phyloP scores from a whole-genome alignment of 441 rosid genomes.

The Sinapis alba region DNA sequence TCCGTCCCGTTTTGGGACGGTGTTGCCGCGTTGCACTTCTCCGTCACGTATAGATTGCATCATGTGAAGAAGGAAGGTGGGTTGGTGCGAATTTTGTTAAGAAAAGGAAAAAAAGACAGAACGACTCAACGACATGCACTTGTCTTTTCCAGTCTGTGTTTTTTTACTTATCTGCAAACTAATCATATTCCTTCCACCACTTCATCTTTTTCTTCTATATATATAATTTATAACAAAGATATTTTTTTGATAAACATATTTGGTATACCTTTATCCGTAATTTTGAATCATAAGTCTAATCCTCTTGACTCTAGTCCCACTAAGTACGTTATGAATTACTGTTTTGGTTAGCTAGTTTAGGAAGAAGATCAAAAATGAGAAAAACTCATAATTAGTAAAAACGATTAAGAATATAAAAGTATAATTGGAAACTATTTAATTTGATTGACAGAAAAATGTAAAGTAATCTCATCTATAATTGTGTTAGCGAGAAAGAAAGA shows the following conservation, averaged over 20 bases:
- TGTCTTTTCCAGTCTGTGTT: slow-evolving; percentile 38
- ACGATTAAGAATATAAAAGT: not conserved
- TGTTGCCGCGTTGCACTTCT: slow-evolving; percentile 14
- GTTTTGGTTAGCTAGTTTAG: not conserved
- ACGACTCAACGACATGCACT: slow-evolving; percentile 25
- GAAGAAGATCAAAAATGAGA: not conserved
- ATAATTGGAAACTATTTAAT: not conserved
- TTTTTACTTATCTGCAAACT: slow-evolving; percentile 9
- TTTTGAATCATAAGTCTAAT: not conserved
- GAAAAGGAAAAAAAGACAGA: slow-evolving; percentile 5
- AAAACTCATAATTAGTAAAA: not conserved
- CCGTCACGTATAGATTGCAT: slow-evolving; percentile 14
- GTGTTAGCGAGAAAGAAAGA: not conserved
- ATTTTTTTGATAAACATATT: not conserved
- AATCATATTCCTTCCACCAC: slow-evolving; percentile 21
- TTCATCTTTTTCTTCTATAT: not conserved
- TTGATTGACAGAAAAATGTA: not conserved
- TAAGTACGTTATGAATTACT: not conserved
- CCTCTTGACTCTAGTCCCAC: not conserved
- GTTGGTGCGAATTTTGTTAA: slow-evolving; percentile 7
- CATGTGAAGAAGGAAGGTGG: slow-evolving; percentile 26
- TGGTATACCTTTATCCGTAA: not conserved
- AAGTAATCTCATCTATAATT: not conserved
- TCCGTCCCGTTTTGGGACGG: slow-evolving; percentile 23
- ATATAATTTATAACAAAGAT: not conserved